Conservation (phyloP, 805 yeast genomes). For the Metschnikowia continentalis region DNA sequence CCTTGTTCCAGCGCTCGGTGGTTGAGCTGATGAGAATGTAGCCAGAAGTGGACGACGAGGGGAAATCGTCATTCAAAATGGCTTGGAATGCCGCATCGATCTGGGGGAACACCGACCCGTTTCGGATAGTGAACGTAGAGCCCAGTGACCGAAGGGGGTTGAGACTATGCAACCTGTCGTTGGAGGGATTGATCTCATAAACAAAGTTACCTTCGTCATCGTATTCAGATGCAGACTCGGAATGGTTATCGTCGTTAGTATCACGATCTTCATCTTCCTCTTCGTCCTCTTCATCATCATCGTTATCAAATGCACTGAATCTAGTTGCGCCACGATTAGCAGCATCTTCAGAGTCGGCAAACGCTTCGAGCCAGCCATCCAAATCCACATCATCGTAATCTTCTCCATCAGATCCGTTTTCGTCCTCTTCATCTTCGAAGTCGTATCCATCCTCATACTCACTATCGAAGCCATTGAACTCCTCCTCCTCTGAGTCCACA, state of each 20-base stretch:
- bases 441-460: slow-evolving; percentile 19
- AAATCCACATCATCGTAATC: slow-evolving; percentile 35
- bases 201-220: not conserved
- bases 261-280: slow-evolving; percentile 12
- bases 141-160: not conserved
- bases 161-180: not conserved
- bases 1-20: slow-evolving; percentile 64
- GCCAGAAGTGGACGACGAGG: slow-evolving; percentile 11
- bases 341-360: slow-evolving; percentile 25
- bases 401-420: slow-evolving; percentile 24
- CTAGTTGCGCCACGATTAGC: slow-evolving; percentile 5
- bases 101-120: slow-evolving; percentile 12
- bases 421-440: slow-evolving; percentile 28
- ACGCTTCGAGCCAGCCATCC: slow-evolving; percentile 40
- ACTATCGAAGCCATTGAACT: slow-evolving; percentile 20
- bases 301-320: slow-evolving; percentile 12
- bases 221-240: slow-evolving; percentile 5
- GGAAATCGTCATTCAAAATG: slow-evolving; percentile 11
- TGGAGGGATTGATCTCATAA: not conserved
- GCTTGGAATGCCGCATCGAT: slow-evolving; percentile 25
- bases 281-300: slow-evolving; percentile 17
- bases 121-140: not conserved
- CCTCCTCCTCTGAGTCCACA: slow-evolving; percentile 30
- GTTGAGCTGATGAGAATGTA: slow-evolving; percentile 44
- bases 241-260: slow-evolving; percentile 17